Conservation (phyloP, 176 grass and related monocot genomes). For the Saccharum officinarum region DNA sequence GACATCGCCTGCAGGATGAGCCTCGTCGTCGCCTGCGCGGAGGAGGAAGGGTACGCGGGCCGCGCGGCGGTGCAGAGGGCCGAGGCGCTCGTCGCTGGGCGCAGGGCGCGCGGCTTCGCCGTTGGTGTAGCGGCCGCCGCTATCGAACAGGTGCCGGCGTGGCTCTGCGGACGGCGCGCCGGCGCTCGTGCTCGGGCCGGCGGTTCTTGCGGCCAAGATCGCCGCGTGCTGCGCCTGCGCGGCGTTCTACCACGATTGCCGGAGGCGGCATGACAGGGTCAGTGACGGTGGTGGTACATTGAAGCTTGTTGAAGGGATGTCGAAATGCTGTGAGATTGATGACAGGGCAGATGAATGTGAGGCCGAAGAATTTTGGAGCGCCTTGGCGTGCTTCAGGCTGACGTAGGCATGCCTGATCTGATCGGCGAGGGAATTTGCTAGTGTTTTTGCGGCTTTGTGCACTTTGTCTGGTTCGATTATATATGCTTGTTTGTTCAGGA, state of each 20-base stretch:
- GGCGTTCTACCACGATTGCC: conserved; percentile 50
- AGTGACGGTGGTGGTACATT: too few species aligned
- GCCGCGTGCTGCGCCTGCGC: conserved; percentile 28
- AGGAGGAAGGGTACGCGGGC: conserved; percentile 31
- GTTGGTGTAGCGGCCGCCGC: neutral
- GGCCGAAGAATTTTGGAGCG: neutral
- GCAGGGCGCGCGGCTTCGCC: neutral
- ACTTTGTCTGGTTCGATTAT: too few species aligned
- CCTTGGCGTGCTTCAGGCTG: neutral
- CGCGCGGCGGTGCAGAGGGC: conserved; percentile 26
- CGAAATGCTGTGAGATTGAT: neutral
- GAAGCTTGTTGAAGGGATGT: neutral
- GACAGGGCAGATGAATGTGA: neutral
- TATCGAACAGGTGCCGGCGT: conserved; percentile 19
- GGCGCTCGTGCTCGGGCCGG: neutral
- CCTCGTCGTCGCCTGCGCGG: conserved; percentile 21
- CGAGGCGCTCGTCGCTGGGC: neutral
- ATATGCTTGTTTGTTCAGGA: too few species aligned
- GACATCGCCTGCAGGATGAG: conserved; percentile 48
- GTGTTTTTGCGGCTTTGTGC: too few species aligned
- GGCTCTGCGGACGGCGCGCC: conserved; percentile 7
- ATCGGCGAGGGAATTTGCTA: neutral
- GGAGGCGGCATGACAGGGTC: neutral
- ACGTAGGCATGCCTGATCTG: neutral
- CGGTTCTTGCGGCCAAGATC: conserved; percentile 19